Conservation (phyloP, 352 stramenopile species). For the Phytophthora macrochlamydospora region DNA sequence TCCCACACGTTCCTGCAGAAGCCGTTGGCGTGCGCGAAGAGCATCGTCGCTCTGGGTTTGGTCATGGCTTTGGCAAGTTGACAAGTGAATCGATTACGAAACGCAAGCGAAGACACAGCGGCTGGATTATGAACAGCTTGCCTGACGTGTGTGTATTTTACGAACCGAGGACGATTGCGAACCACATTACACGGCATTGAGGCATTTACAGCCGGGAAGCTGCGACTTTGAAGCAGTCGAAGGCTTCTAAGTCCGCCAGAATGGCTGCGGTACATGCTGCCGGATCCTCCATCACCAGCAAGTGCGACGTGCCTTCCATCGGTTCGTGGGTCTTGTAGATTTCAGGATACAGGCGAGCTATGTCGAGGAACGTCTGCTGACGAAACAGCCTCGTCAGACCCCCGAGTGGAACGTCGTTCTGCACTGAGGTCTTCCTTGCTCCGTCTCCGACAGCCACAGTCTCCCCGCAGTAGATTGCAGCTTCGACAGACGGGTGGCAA, state of each 20-base stretch:
- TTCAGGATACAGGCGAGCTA: slow-evolving; percentile 25
- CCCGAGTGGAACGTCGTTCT: slow-evolving; percentile 42
- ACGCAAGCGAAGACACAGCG: slow-evolving; percentile 13
- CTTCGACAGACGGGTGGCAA: slow-evolving; percentile 33
- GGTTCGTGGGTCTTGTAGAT: slow-evolving; percentile 27
- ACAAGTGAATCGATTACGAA: slow-evolving; percentile 15
- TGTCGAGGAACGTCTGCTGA: slow-evolving; percentile 20
- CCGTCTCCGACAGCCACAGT: slow-evolving; percentile 30
- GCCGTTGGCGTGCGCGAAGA: slow-evolving; percentile 60
- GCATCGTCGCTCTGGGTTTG: slow-evolving; percentile 32
- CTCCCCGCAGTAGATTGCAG: slow-evolving; percentile 36
- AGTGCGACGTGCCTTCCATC: slow-evolving; percentile 33
- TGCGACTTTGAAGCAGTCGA: slow-evolving; percentile 16
- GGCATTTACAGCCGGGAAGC: slow-evolving; percentile 7
- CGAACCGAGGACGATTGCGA: neutral
- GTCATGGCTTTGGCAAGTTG: slow-evolving; percentile 13
- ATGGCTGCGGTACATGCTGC: slow-evolving; percentile 41
- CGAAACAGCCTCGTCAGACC: slow-evolving; percentile 32
- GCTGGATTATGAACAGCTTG: slow-evolving; percentile 5
- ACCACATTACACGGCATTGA: neutral
- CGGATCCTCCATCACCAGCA: slow-evolving; percentile 50
- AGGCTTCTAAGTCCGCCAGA: slow-evolving; percentile 16
- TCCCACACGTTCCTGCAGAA: slow-evolving; percentile 62
- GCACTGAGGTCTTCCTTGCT: slow-evolving; percentile 27
- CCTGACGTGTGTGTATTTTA: neutral